These are phyloP conservation scores for Globisporangium middletonii DNA, from an alignment of 352 stramenopile species.

Conservation along the genomic window DNA sequence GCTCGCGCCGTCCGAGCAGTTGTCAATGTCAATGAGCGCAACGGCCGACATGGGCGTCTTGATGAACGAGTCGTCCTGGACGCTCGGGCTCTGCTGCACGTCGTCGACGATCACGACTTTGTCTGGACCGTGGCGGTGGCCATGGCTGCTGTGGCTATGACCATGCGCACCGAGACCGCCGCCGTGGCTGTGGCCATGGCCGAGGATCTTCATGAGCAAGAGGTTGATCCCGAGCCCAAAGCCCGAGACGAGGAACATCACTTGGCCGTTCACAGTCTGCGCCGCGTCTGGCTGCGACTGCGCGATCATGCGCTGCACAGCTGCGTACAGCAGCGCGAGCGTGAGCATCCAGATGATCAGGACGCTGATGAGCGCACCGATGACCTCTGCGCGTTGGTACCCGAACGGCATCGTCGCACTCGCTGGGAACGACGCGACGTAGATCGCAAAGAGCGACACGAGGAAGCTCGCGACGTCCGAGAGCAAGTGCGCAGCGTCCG, in stretches of 20 bases:
- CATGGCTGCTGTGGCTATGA: conserved; percentile 34
- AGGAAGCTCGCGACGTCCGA: conserved; percentile 77
- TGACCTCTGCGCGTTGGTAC: conserved; percentile 94
- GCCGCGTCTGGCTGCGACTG: conserved; percentile 28
- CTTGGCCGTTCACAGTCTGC: conserved; percentile 84
- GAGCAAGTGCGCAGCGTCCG: conserved; percentile 76
- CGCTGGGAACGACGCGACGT: conserved; percentile 48
- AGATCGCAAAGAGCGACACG: conserved; percentile 81
- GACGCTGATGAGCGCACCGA: conserved; percentile 94
- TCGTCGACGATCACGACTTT: conserved; percentile 16
- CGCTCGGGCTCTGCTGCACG: conserved; percentile 37
- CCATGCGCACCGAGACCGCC: conserved; percentile 28
- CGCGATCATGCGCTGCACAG: conserved; percentile 77
- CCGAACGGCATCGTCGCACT: conserved; percentile 88
- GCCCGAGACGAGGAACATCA: conserved; percentile 94
- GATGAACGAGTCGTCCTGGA: conserved; percentile 40
- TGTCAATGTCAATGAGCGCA: conserved; percentile 51
- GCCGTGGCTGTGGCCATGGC: conserved; percentile 50
- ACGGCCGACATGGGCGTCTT: conserved; percentile 77
- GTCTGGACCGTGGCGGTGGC: conserved; percentile 19
- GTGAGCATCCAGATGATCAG: conserved; percentile 94
- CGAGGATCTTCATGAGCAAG: conserved; percentile 90
- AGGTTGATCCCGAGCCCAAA: conserved; percentile 96
- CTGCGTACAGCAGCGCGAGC: conserved; percentile 87
- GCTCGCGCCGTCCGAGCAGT: conserved; percentile 9